phyloP scores from a whole-genome alignment of 2,329 filamentous ascomycete genomes.

The Xylaria sp. region DNA sequence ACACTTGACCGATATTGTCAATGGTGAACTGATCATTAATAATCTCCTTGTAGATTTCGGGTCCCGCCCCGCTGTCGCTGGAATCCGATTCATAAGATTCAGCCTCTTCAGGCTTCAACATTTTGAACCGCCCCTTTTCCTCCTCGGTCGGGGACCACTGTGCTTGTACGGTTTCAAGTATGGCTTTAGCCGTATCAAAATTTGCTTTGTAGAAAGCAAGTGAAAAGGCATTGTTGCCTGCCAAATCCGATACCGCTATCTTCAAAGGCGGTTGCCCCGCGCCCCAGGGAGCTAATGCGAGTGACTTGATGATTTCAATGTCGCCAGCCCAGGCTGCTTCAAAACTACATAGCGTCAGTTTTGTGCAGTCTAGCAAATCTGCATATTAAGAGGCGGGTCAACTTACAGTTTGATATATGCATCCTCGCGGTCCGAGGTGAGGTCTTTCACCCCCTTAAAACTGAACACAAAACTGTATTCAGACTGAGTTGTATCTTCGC shows the following conservation, averaged over 20 bases:
- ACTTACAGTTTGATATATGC: conserved; percentile 73
- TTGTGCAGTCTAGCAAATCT: not conserved
- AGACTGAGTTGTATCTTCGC: conserved; percentile 41
- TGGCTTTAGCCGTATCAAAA: conserved; percentile 68
- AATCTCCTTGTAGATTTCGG: conserved; percentile 63
- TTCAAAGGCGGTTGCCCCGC: conserved; percentile 69
- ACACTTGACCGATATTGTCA: conserved; percentile 77
- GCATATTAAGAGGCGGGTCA: no score
- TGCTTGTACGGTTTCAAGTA: conserved; percentile 76
- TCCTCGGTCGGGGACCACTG: conserved; percentile 72
- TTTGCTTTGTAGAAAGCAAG: conserved; percentile 76
- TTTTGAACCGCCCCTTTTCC: conserved; percentile 62
- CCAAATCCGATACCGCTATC: conserved; percentile 67
- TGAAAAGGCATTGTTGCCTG: conserved; percentile 69
- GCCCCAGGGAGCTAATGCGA: conserved; percentile 71
- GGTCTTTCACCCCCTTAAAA: conserved; percentile 66
- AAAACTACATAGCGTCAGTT: conserved; percentile 60
- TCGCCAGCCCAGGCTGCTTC: conserved; percentile 81
- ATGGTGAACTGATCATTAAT: conserved; percentile 78
- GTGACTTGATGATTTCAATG: conserved; percentile 69
- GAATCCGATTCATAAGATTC: conserved; percentile 52
- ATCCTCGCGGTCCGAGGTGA: conserved; percentile 63
- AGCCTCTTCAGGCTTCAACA: conserved; percentile 53
- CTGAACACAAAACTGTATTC: conserved; percentile 62
- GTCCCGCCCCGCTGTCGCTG: conserved; percentile 51